Base-by-base conservation (phyloP, 2,329 filamentous ascomycete genomes). In the Neoscytalidium dimidiatum region DNA sequence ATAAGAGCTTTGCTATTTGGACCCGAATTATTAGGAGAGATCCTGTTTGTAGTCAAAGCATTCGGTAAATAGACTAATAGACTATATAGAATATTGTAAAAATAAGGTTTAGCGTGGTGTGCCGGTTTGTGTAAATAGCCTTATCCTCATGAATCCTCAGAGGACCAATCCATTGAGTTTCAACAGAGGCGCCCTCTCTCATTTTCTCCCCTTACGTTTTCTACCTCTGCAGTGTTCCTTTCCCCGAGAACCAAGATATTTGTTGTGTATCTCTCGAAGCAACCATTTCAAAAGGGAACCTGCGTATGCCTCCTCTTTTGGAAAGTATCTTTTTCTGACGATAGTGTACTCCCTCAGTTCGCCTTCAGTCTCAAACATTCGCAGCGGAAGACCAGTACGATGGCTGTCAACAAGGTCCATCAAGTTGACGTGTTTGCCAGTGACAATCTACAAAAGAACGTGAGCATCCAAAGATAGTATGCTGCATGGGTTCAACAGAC, bases 391-490 rank as follows among this genome's bases (percentile, higher is more conserved):
- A 14, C 62, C 62, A 3, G 5, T 46, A 23, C 43, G 43, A 19
- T 13, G 21, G 41, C 61, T 53, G 48, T 66, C 61, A n/a, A 66
- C 44, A n/a, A 66, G 38, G 61, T 66, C 65, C 19, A 66, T 56
- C 46, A 66, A 26, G 38, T 64, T 66, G 17, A 61, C 65, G 41
- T 66, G 61, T 23, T 61, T 49, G 17, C 64, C 28, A 23, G 60
- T 19, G 26, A 66, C 19, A 19, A 46, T 46, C 43, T 46, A 46
- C 13, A 23, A n/a, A 3, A 46, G 4, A 3, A 23, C n/a, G n/a
- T 46, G 19, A 46, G 43, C 23, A 21, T 3, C 6, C 11, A 4
- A 19, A 5, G 13, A 21, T 21, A 23, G n/a, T 7, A 43, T 9
- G 6, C 38, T 6, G 19, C 21, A 46, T 23, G 6, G 43, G 4